Conservation (phyloP, 345 rosid genomes). For the Bretschneidera sinensis region DNA sequence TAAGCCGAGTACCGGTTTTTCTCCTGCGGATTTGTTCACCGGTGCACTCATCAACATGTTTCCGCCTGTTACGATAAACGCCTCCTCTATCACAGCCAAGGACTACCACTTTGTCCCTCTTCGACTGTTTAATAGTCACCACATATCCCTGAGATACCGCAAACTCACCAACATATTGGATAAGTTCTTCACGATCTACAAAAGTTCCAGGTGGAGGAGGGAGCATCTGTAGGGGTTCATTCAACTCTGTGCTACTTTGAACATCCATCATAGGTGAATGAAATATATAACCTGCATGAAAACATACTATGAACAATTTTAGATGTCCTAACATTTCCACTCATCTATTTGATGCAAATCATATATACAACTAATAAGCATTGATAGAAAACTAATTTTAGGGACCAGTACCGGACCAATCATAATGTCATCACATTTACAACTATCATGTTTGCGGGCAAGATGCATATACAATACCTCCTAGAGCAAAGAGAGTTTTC, state of each 20-base stretch:
- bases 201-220: constrained; percentile 54
- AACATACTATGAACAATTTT: background rate
- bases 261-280: constrained; percentile 27
- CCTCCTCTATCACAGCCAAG: constrained; percentile 65
- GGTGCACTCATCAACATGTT: constrained; percentile 39
- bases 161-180: constrained; percentile 52
- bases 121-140: constrained; percentile 55
- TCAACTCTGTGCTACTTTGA: constrained; percentile 23
- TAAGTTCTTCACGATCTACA: constrained; percentile 54
- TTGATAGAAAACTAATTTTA: background rate
- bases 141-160: constrained; percentile 55
- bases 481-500: too few species aligned
- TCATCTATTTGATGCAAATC: background rate
- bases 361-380: background rate
- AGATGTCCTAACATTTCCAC: background rate
- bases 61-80: constrained; percentile 59
- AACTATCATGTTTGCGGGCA: too few species aligned
- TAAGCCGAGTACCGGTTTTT: constrained; percentile 54
- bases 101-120: constrained; percentile 53
- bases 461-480: too few species aligned
- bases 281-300: constrained; percentile 21
- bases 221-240: constrained; percentile 35
- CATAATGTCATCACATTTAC: too few species aligned
- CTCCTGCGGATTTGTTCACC: constrained; percentile 40
- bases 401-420: too few species aligned